Percentiles rank a stretch among this genome's conserved stretches.
phyloP scores from a whole-genome alignment of 108 stramenopile species.

The Nitzschia sp. region DNA sequence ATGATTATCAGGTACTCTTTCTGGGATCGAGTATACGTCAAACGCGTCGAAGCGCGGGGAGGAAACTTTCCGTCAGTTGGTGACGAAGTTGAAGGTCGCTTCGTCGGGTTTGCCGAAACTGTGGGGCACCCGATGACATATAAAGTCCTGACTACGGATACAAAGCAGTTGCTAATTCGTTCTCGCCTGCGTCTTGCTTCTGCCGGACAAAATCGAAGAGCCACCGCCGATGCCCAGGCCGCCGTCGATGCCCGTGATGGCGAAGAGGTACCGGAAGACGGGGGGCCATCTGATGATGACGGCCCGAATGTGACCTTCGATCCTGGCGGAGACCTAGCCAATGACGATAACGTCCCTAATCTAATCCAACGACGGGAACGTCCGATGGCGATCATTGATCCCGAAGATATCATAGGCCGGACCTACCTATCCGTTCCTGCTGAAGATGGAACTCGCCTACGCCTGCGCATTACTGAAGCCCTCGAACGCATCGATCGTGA shows the following conservation, averaged over 20 bases:
- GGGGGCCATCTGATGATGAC: too few relatives aligned
- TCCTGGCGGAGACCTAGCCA: background rate
- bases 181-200: conserved; percentile 21
- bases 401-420: conserved; percentile 27
- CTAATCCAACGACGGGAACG: too few relatives aligned
- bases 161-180: conserved; percentile 33
- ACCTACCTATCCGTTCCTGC: background rate
- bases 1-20: conserved; percentile 16
- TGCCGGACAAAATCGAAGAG: background rate
- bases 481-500: background rate
- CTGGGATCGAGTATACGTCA: conserved; percentile 34
- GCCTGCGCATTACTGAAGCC: background rate
- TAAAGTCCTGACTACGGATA: conserved; percentile 25
- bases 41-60: background rate
- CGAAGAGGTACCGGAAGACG: background rate
- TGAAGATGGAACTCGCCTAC: background rate
- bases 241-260: background rate
- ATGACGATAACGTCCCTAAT: too few relatives aligned
- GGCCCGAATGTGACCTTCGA: background rate
- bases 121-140: conserved; percentile 38
- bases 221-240: background rate
- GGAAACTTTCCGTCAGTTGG: too few relatives aligned
- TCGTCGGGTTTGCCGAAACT: conserved; percentile 25
- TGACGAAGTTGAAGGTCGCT: too few relatives aligned
- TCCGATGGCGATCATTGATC: background rate